Evolutionary conservation across 345 rosid species (phyloP), one percentile per base, ranked within the genome.

Genomic region (Salix viminalis): DNA sequence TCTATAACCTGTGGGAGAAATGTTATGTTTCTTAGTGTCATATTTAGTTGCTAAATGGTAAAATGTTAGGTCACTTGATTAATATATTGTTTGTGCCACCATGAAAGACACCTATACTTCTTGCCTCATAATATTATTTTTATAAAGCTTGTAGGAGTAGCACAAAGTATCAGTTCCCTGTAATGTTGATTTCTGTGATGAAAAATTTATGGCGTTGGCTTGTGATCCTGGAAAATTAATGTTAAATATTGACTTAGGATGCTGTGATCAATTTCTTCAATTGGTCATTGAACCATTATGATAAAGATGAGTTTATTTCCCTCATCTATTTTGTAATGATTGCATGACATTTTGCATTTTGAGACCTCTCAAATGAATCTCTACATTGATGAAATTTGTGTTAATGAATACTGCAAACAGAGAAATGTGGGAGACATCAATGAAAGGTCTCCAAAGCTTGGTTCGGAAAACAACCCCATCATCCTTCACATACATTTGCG

Each of bases 361-460:
- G 16, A 21, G 42, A 30, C 37, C 2, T 58, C 75, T 74, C 65
- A 6, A 39, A 44, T 46, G 66, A 30, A 21, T 74, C 26, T 50
- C 32, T 14, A 46, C 7, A 4, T 67, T 54, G 52, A 41, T 50
- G 16, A 73, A 54, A 4, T 73, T 42, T 12, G 39, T 65, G 60
- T 56, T 67, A 19, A 30, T 26, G 61, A 30, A 37, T 65, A 44
- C 67, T 56, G 76, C 15, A 44, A 72, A 41, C 68, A 96, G 98
- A 84, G 97, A 94, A 41, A 93, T 94, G 98, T 96, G 99, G 99
- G 99, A 96, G 84, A 91, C 79, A 82, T 96, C 99, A 80, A 96
- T 96, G 98, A 92, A 91, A 81, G 99, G 99, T 80, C 77, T 96
- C 72, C 61, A 79, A 74, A 90, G 93, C 84, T 85, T 96, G 89